A percentile compares a stretch with the other conserved stretches of the same genome.
phyloP scores from a whole-genome alignment of 805 yeast genomes.

The Candida ficus region DNA sequence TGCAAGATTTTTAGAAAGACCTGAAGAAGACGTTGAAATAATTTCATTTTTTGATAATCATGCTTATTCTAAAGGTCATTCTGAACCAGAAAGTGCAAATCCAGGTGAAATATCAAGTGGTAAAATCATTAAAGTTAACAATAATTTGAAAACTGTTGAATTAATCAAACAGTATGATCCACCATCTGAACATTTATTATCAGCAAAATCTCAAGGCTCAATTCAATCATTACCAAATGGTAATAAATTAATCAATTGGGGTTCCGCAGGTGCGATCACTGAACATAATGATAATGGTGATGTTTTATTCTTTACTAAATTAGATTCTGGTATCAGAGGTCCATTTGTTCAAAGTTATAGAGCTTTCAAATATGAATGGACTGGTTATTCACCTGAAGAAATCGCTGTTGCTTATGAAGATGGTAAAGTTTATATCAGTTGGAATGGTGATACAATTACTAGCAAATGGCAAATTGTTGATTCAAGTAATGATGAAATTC shows the following conservation, averaged over 20 bases:
- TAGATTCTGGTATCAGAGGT: slow-evolving; percentile 28
- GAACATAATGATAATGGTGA: slow-evolving; percentile 28
- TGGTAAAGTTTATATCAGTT: slow-evolving; percentile 4
- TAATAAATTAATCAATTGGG: slow-evolving; percentile 33
- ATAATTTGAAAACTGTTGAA: slow-evolving; percentile 25
- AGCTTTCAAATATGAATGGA: slow-evolving; percentile 33
- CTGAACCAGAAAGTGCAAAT: slow-evolving; percentile 24
- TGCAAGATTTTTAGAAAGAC: slow-evolving; percentile 23
- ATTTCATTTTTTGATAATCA: slow-evolving; percentile 34
- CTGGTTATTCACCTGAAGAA: slow-evolving; percentile 29
- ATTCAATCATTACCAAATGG: slow-evolving; percentile 29
- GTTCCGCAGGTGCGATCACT: slow-evolving; percentile 35
- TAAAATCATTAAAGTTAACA: slow-evolving; percentile 31
- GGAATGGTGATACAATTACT: background rate
- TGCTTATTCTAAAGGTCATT: slow-evolving; percentile 32
- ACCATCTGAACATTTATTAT: slow-evolving; percentile 21
- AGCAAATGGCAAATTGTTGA: background rate
- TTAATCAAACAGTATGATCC: slow-evolving; percentile 24
- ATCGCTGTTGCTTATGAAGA: slow-evolving; percentile 24
- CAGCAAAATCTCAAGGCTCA: slow-evolving; percentile 20
- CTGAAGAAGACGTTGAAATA: slow-evolving; percentile 19
- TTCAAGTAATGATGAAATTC: background rate
- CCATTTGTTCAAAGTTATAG: slow-evolving; percentile 30
- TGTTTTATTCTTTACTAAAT: slow-evolving; percentile 29
- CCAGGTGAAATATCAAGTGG: slow-evolving; percentile 28